Evolutionary conservation across 306 rosid species (phyloP).

Genomic region (Lupinus albus): DNA sequence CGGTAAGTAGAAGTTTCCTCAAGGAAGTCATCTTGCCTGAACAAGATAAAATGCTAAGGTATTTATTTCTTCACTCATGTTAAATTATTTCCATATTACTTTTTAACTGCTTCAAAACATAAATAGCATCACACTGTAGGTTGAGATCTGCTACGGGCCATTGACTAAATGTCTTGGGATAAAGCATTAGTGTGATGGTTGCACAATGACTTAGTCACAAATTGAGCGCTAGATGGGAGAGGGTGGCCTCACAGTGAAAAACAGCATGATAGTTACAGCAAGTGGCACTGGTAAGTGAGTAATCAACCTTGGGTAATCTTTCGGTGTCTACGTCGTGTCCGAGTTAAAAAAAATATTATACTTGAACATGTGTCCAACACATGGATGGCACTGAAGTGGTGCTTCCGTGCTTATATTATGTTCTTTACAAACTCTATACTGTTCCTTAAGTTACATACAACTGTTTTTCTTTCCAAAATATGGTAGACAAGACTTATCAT

Average conservation of each 20-base stretch:
- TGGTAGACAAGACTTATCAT: slow-evolving; percentile 24
- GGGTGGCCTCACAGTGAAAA: not conserved
- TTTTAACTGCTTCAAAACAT: slow-evolving; percentile 14
- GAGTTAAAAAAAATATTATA: not conserved
- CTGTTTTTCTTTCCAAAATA: slow-evolving; percentile 29
- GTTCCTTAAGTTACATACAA: slow-evolving; percentile 14
- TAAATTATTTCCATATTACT: slow-evolving; percentile 15
- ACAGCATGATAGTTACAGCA: not conserved
- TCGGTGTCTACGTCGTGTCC: not conserved
- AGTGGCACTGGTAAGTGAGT: not conserved
- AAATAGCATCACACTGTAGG: slow-evolving; percentile 26
- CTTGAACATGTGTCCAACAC: not conserved
- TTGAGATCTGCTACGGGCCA: slow-evolving; percentile 26
- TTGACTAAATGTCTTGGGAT: slow-evolving; percentile 3
- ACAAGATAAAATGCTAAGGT: slow-evolving; percentile 35
- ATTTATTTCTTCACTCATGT: slow-evolving; percentile 31
- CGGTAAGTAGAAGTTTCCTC: slow-evolving; percentile 82
- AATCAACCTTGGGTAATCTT: not conserved
- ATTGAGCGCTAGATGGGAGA: too few species aligned
- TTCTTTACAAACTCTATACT: slow-evolving; percentile 23
- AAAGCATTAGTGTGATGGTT: not conserved
- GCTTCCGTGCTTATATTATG: not conserved
- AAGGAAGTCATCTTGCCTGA: slow-evolving; percentile 90
- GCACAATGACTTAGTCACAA: not conserved
- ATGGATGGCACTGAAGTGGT: not conserved